These are phyloP conservation scores for Coix lacrymajobi DNA, from an alignment of 176 grass and related monocot genomes.

Conservation along the genomic window DNA sequence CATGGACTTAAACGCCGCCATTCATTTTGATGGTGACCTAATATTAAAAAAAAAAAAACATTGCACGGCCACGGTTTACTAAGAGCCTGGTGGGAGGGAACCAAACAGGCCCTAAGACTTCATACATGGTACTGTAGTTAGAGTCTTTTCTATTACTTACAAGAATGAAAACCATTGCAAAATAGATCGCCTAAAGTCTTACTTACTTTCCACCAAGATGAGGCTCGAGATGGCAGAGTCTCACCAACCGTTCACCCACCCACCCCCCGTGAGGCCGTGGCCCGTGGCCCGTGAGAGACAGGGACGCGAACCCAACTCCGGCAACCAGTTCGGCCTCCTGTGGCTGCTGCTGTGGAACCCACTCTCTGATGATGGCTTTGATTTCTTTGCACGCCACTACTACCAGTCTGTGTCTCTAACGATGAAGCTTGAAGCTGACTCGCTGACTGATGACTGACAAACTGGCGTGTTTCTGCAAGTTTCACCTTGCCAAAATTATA, in stretches of 20 bases:
- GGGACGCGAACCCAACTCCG: slow-evolving; percentile 6
- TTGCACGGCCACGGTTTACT: background rate
- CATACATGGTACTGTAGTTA: background rate
- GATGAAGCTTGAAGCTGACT: background rate
- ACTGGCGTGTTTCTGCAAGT: no score
- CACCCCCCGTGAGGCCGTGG: no score
- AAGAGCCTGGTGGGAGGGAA: no score
- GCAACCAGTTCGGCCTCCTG: background rate
- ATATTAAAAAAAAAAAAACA: background rate
- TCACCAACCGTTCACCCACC: background rate
- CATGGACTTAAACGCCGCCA: background rate
- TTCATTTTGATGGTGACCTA: background rate
- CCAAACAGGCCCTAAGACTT: no score
- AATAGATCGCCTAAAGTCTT: background rate
- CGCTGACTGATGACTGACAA: background rate
- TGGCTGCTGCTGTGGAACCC: no score
- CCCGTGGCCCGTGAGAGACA: background rate
- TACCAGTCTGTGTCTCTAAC: background rate
- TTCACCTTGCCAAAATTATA: background rate
- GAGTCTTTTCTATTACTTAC: background rate
- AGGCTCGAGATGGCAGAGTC: background rate
- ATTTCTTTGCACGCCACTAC: slow-evolving; percentile 2
- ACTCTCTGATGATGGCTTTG: background rate
- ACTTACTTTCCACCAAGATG: background rate
- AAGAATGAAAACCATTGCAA: background rate